Evolutionary conservation across 1,284 basidiomycete genomes (phyloP), one percentile per base, ranked within the genome.

Genomic region (Ceratobasidium theobromae): DNA sequence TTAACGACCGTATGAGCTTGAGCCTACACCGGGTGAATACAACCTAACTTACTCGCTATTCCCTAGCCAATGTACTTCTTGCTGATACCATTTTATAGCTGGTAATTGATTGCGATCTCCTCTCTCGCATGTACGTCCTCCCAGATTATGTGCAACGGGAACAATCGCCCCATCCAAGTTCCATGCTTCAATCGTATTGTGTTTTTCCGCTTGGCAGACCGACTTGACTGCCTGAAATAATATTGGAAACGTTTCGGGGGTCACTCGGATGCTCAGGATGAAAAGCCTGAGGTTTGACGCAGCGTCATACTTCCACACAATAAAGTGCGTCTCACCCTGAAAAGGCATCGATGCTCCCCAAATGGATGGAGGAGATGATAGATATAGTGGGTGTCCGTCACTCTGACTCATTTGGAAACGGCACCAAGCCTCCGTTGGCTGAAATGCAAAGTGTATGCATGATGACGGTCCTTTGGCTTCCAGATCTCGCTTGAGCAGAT

Each of bases 141-240:
- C 81, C 1, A 76, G 68, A 11, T 70, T 69, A n/a, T 70, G 58
- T 8, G 78, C 80, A 27, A 74, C 67, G 1, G 70, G 68, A 52
- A 75, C 68, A 30, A 86, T 72, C 21, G 77, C 70, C 11, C 71
- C 68, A 0, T 76, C 74, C 25, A 85, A 66, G 72, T 83, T 83
- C 84, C 86, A 88, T 0, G 81, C 74, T 70, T 87, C 85, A 23
- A 88, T n/a, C n/a, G n/a, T 76, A 45, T 77, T 73, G 35, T 83
- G 74, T 6, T 76, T 76, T 60, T 78, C 70, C 62, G 77, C 72
- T 57, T 70, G 73, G 23, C 83, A 83, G 18, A 75, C 76, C 32
- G 73, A 72, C 53, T 78, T 70, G 1, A 85, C 71, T 43, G 73
- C 74, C 8, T 68, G 68, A 23, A 86, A 68, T 28, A 87, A 71